phyloP scores from a whole-genome alignment of 1,284 basidiomycete genomes.

The Ustilago cynodontis region DNA sequence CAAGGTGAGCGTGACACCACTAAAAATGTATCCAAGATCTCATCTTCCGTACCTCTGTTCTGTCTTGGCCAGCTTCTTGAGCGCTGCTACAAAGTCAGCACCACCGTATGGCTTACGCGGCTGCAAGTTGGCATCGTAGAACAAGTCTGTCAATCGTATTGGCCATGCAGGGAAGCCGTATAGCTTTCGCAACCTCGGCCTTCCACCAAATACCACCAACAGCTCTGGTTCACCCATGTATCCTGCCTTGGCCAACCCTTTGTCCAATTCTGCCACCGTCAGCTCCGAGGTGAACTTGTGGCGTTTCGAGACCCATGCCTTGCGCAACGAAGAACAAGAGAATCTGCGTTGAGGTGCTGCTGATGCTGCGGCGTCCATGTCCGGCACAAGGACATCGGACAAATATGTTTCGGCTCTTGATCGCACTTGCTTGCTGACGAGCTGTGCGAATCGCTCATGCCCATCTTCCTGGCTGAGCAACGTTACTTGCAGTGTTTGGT shows the following conservation, averaged over 20 bases:
- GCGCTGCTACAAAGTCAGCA: slow-evolving; percentile 28
- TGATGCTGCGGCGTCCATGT: slow-evolving; percentile 10
- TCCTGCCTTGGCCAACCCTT: slow-evolving; percentile 3
- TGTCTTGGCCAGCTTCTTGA: slow-evolving; percentile 27
- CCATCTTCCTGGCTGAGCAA: slow-evolving; percentile 25
- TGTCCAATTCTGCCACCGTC: slow-evolving; percentile 16
- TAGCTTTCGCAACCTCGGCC: slow-evolving; percentile 13
- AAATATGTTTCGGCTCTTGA: slow-evolving; percentile 7
- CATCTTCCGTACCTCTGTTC: slow-evolving; percentile 43
- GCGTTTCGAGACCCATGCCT: slow-evolving; percentile 26
- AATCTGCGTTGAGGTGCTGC: slow-evolving; percentile 6
- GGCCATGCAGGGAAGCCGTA: slow-evolving; percentile 50
- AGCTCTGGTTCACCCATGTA: slow-evolving; percentile 41
- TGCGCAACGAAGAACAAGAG: slow-evolving; percentile 28
- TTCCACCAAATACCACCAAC: slow-evolving; percentile 27
- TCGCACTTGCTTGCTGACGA: slow-evolving; percentile 11
- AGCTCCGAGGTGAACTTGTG: slow-evolving; percentile 3
- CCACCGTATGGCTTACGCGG: slow-evolving; percentile 5
- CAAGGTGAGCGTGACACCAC: no score
- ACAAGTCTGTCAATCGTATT: slow-evolving; percentile 38
- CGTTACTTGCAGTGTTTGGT: slow-evolving; percentile 13
- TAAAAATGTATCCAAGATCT: neutral
- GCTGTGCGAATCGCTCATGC: slow-evolving; percentile 6
- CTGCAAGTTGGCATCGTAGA: slow-evolving; percentile 23
- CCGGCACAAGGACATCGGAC: slow-evolving; percentile 2